A percentile compares a stretch with the other conserved stretches of the same genome.
These are phyloP conservation scores for Ostreobium quekettii DNA, from an alignment of 139 green algal species.

Conservation along the genomic window DNA sequence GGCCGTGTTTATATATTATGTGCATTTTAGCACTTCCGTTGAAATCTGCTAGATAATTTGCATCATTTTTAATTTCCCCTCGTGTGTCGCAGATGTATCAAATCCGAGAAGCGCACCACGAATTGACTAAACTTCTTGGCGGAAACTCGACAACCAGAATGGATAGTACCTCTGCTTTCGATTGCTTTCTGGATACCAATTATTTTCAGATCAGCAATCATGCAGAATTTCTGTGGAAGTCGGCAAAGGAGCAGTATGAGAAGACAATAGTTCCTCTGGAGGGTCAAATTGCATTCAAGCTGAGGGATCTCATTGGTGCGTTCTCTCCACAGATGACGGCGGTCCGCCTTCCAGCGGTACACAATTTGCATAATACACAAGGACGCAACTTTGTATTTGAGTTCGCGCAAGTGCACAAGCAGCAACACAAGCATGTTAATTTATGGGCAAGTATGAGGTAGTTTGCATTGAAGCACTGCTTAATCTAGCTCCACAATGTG, in stretches of 20 bases:
- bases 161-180: slow-evolving; percentile 29
- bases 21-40: no score
- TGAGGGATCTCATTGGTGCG: slow-evolving; percentile 52
- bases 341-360: no score
- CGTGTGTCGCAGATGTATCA: slow-evolving; percentile 43
- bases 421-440: neutral
- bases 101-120: slow-evolving; percentile 52
- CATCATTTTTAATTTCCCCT: no score
- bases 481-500: no score
- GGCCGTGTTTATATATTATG: no score
- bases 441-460: neutral
- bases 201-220: slow-evolving; percentile 52
- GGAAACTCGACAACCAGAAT: slow-evolving; percentile 28
- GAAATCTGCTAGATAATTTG: no score
- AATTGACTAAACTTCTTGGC: slow-evolving; percentile 47
- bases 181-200: slow-evolving; percentile 26
- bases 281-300: slow-evolving; percentile 49
- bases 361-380: neutral
- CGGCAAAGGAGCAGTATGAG: slow-evolving; percentile 47
- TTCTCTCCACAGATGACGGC: no score
- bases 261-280: slow-evolving; percentile 50
- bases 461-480: neutral
- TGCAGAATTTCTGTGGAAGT: slow-evolving; percentile 37
- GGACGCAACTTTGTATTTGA: neutral
- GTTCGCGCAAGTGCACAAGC: no score